phyloP scores from a whole-genome alignment of 352 stramenopile species.

The Hyaloperonospora arabidopsidis region DNA sequence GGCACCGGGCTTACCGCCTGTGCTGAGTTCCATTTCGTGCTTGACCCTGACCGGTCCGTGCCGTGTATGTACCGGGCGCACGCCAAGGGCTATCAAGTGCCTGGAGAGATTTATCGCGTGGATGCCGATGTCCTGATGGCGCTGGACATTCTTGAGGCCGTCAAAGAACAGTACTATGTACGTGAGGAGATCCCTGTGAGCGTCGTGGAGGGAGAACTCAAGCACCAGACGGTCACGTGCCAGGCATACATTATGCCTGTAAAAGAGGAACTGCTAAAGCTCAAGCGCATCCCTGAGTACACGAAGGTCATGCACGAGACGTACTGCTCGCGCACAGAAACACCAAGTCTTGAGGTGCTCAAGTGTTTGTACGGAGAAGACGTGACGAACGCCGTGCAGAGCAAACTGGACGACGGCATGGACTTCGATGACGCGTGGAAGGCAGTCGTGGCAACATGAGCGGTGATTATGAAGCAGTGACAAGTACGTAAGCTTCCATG shows the following conservation, averaged over 20 bases:
- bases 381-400: slow-evolving; percentile 31
- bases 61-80: slow-evolving; percentile 46
- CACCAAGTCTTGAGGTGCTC: slow-evolving; percentile 43
- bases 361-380: slow-evolving; percentile 48
- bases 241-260: slow-evolving; percentile 54
- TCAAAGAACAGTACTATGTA: slow-evolving; percentile 58
- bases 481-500: neutral
- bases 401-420: slow-evolving; percentile 33
- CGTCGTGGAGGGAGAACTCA: slow-evolving; percentile 35
- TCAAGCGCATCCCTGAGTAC: slow-evolving; percentile 45
- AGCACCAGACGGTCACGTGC: slow-evolving; percentile 35
- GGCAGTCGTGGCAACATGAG: slow-evolving; percentile 21
- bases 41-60: slow-evolving; percentile 50
- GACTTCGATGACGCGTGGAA: slow-evolving; percentile 42
- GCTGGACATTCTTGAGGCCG: slow-evolving; percentile 69
- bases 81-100: slow-evolving; percentile 36
- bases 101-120: slow-evolving; percentile 58
- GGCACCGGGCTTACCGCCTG: slow-evolving; percentile 35
- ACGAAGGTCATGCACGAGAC: slow-evolving; percentile 40
- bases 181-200: slow-evolving; percentile 54
- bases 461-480: neutral
- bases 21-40: slow-evolving; percentile 44
- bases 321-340: slow-evolving; percentile 35
- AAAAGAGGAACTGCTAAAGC: slow-evolving; percentile 40
- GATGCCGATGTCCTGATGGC: slow-evolving; percentile 42